Percentiles rank a stretch among this genome's conserved stretches.
These are phyloP conservation scores for Eruca vesicaria DNA, from an alignment of 441 rosid species.

Conservation along the genomic window DNA sequence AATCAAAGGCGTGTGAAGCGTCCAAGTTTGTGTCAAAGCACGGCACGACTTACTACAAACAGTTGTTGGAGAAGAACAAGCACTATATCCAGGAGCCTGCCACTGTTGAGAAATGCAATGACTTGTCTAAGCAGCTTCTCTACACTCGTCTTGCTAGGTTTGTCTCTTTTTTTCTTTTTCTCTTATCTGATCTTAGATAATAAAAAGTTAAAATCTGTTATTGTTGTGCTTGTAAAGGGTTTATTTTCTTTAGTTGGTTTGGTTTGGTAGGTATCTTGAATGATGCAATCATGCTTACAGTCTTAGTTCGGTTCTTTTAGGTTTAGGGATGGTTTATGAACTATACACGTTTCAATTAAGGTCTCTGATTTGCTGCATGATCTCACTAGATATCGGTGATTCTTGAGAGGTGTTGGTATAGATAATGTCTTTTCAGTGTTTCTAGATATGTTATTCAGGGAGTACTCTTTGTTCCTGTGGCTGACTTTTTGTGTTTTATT, in stretches of 20 bases:
- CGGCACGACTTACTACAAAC: conserved; percentile 70
- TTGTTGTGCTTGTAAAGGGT: neutral
- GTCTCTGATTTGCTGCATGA: no score
- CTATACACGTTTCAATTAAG: no score
- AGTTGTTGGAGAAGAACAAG: conserved; percentile 77
- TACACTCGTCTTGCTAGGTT: conserved; percentile 93
- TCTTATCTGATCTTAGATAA: neutral
- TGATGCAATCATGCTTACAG: neutral
- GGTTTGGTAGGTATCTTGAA: neutral
- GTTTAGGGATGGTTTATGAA: neutral
- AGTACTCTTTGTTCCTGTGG: neutral
- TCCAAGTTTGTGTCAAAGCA: conserved; percentile 62
- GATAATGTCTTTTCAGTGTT: neutral
- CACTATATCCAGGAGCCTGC: conserved; percentile 82
- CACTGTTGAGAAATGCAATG: conserved; percentile 68
- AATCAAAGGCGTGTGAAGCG: conserved; percentile 79
- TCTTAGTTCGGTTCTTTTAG: neutral
- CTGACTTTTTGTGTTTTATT: neutral
- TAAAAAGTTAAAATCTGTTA: neutral
- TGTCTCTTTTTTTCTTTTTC: conserved; percentile 14
- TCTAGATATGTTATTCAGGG: neutral
- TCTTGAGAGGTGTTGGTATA: neutral
- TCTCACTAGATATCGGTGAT: neutral
- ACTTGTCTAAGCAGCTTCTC: conserved; percentile 68
- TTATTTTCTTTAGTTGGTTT: neutral